phyloP scores from a whole-genome alignment of 257 asterid genomes.

The Lantana camara region DNA sequence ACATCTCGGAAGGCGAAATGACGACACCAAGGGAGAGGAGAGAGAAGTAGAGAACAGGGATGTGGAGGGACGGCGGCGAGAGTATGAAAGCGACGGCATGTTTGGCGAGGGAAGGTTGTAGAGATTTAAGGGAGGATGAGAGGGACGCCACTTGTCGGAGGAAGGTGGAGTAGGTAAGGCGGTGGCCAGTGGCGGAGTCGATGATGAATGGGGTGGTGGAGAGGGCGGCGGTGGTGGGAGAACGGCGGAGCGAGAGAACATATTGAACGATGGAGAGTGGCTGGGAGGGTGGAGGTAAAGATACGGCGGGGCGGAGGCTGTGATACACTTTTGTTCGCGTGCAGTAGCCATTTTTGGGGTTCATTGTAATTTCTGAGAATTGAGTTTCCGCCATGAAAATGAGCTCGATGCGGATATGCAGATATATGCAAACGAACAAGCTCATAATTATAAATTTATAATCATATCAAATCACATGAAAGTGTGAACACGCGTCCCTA shows the following conservation, averaged over 20 bases:
- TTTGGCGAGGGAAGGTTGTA: conserved; percentile 64
- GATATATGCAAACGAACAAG: too few species aligned
- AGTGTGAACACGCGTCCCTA: too few species aligned
- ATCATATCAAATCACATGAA: too few species aligned
- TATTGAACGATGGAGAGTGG: conserved; percentile 58
- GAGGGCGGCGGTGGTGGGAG: conserved; percentile 40
- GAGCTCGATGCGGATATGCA: neutral
- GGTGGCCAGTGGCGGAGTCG: conserved; percentile 58
- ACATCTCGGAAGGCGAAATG: conserved; percentile 81
- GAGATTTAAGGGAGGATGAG: conserved; percentile 49
- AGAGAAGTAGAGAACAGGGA: conserved; percentile 77
- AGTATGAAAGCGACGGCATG: conserved; percentile 74
- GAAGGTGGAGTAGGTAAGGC: conserved; percentile 53
- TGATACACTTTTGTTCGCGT: conserved; percentile 51
- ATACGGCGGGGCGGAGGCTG: conserved; percentile 60
- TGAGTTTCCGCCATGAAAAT: conserved; percentile 50
- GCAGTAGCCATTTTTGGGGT: too few species aligned
- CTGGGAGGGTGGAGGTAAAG: conserved; percentile 54
- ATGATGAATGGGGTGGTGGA: conserved; percentile 68
- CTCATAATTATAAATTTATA: too few species aligned
- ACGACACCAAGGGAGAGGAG: too few species aligned
- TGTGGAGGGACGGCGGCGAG: conserved; percentile 66
- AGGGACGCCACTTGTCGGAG: conserved; percentile 56
- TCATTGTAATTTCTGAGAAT: too few species aligned
- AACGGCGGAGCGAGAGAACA: conserved; percentile 60